Percentiles rank a stretch among this genome's conserved stretches.
Evolutionary conservation across 306 rosid species (phyloP).

Genomic region (Astragalus membranaceus): DNA sequence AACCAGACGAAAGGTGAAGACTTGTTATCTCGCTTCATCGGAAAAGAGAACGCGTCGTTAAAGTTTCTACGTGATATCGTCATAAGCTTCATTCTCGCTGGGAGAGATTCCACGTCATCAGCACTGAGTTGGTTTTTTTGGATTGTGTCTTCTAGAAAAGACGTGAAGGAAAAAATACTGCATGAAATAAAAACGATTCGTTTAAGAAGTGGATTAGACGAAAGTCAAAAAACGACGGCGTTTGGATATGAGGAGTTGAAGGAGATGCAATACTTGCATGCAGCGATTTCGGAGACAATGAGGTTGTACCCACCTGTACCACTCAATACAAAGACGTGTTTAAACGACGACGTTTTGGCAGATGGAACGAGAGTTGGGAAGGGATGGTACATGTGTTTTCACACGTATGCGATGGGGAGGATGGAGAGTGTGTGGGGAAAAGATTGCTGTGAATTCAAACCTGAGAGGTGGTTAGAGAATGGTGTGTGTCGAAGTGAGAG

Average conservation of each 20-base stretch:
- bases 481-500: constrained; percentile 38
- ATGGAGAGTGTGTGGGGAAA: constrained; percentile 29
- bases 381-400: constrained; percentile 48
- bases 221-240: neutral
- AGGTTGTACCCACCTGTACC: constrained; percentile 72
- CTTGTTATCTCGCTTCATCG: constrained; percentile 54
- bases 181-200: constrained; percentile 33
- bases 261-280: constrained; percentile 66
- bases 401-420: constrained; percentile 72
- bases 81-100: constrained; percentile 62
- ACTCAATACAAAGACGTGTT: constrained; percentile 33
- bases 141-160: constrained; percentile 37
- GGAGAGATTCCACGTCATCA: constrained; percentile 64
- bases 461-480: constrained; percentile 8
- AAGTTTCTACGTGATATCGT: constrained; percentile 57
- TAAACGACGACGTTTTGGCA: constrained; percentile 45
- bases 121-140: constrained; percentile 74
- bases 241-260: constrained; percentile 46
- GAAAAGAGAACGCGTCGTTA: constrained; percentile 20
- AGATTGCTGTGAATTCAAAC: too few relatives aligned
- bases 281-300: constrained; percentile 52
- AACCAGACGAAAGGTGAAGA: constrained; percentile 10
- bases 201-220: neutral
- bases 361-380: constrained; percentile 48
- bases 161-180: constrained; percentile 24